Conservation (phyloP, 108 stramenopile species). For the Pseudonitzschia pungens region DNA sequence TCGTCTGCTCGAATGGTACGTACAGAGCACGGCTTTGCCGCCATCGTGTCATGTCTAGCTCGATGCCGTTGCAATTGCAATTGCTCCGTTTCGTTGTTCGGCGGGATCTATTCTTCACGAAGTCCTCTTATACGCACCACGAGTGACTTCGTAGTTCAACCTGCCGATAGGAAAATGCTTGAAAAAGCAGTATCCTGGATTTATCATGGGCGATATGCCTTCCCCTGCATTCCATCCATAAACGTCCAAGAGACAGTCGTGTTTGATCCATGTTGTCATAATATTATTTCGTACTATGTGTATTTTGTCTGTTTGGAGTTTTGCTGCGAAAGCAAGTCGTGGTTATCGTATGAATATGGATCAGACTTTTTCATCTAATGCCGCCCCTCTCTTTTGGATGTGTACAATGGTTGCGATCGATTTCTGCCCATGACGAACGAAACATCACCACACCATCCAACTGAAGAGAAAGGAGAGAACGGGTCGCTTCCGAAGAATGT, state of each 20-base stretch:
- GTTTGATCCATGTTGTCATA: constrained; percentile 7
- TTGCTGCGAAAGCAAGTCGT: background rate
- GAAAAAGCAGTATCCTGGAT: constrained; percentile 22
- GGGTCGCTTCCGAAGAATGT: constrained; percentile 87
- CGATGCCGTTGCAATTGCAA: background rate
- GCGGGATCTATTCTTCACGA: constrained; percentile 60
- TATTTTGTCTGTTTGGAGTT: background rate
- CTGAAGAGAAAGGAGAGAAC: constrained; percentile 35
- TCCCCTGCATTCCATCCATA: constrained; percentile 37
- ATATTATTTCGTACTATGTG: background rate
- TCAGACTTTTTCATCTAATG: constrained; percentile 6
- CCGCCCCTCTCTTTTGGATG: constrained; percentile 16
- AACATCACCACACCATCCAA: constrained; percentile 6
- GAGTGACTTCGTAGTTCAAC: constrained; percentile 76
- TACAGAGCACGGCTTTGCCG: background rate
- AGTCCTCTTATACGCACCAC: constrained; percentile 46
- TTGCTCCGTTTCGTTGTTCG: constrained; percentile 7
- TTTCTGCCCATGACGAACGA: background rate
- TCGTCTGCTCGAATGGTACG: constrained; percentile 91
- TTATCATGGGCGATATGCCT: constrained; percentile 57
- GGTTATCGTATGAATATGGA: background rate
- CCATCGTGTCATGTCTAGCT: background rate
- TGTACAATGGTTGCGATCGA: constrained; percentile 30
- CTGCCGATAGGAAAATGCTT: constrained; percentile 66
- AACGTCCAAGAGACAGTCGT: constrained; percentile 23